A percentile compares a stretch with the other conserved stretches of the same genome.
Evolutionary conservation across 176 grass and related monocot genomes (phyloP).

Genomic region (Oryza glaberrima): DNA sequence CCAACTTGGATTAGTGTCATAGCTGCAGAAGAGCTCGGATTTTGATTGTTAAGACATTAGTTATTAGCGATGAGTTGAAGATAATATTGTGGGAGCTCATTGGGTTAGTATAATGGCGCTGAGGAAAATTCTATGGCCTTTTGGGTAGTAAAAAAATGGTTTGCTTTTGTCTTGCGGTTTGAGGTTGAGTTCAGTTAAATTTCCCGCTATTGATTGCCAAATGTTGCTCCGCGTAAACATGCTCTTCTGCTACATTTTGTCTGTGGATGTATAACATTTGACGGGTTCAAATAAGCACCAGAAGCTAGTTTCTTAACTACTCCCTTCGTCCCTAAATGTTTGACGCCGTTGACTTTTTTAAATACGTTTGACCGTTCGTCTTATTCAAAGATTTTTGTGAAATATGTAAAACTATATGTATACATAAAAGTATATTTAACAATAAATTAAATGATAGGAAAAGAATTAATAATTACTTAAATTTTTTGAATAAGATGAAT

Average conservation of each 20-base stretch:
- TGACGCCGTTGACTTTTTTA: too few species aligned
- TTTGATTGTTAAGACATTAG: neutral
- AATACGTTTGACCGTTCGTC: too few species aligned
- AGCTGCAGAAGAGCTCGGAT: neutral
- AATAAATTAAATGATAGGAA: too few species aligned
- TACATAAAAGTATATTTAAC: too few species aligned
- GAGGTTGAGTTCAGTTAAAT: neutral
- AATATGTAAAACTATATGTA: too few species aligned
- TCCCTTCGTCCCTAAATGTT: too few species aligned
- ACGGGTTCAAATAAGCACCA: neutral
- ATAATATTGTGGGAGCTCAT: neutral
- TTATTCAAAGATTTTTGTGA: too few species aligned
- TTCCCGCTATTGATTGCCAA: neutral
- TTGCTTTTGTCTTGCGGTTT: neutral
- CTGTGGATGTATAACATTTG: neutral
- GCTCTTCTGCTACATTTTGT: neutral
- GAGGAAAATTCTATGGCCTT: neutral
- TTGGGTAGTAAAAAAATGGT: neutral
- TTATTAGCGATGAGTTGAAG: neutral
- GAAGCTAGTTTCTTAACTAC: neutral
- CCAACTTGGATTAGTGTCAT: neutral
- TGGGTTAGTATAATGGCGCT: neutral
- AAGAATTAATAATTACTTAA: too few species aligned
- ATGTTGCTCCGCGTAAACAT: neutral
- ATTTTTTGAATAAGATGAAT: too few species aligned